Conservation (phyloP, 306 rosid species). For the Hylodesmum podocarpum region DNA sequence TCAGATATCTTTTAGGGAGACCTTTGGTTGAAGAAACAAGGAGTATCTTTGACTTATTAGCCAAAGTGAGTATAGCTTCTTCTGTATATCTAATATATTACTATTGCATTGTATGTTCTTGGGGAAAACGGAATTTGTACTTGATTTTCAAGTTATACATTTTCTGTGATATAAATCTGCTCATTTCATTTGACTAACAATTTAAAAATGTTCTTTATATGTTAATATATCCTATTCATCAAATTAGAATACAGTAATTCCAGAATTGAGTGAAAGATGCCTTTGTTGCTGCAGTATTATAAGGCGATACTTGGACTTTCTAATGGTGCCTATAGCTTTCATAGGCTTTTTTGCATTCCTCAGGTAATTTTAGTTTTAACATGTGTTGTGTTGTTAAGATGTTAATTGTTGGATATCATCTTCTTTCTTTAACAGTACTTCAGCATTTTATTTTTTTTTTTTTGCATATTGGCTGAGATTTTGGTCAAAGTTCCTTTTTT, state of each 20-base stretch:
- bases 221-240: conserved; percentile 11
- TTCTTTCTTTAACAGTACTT: conserved; percentile 1
- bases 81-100: neutral
- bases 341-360: conserved; percentile 65
- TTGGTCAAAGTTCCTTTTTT: neutral
- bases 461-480: neutral
- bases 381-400: conserved; percentile 14
- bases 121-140: conserved; percentile 8
- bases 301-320: conserved; percentile 58
- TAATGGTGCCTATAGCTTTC: conserved; percentile 55
- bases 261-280: conserved; percentile 11
- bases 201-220: conserved; percentile 19
- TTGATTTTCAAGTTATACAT: conserved; percentile 15
- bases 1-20: conserved; percentile 61
- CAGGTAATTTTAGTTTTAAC: conserved; percentile 58
- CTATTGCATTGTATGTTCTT: neutral
- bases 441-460: no score
- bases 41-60: conserved; percentile 42
- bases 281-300: conserved; percentile 66
- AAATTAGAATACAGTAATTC: conserved; percentile 22
- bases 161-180: conserved; percentile 16
- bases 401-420: conserved; percentile 1
- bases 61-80: conserved; percentile 56
- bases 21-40: conserved; percentile 48
- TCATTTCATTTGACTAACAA: conserved; percentile 7